These are phyloP conservation scores for Polyporus arcularius DNA, from an alignment of 768 basidiomycete species.

Conservation along the genomic window DNA sequence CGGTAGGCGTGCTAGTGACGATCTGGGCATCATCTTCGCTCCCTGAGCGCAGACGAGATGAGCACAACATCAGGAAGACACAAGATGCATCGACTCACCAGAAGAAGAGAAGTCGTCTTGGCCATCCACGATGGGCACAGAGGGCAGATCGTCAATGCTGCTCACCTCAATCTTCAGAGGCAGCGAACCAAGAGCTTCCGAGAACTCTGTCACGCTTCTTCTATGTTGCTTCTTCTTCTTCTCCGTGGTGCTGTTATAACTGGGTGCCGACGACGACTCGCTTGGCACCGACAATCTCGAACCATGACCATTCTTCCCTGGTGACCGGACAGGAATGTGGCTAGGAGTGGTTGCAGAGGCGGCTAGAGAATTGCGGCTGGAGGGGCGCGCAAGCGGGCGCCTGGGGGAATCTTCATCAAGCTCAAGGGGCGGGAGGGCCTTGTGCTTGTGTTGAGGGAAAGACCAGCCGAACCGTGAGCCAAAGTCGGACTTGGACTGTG, in stretches of 20 bases:
- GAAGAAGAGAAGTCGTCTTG: constrained; percentile 16
- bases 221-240: constrained; percentile 30
- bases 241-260: background rate
- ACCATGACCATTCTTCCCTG: constrained; percentile 29
- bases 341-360: constrained; percentile 28
- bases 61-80: background rate
- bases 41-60: constrained; percentile 24
- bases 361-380: constrained; percentile 28
- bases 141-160: constrained; percentile 15
- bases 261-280: background rate
- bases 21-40: constrained; percentile 40
- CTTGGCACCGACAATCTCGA: constrained; percentile 12
- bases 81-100: constrained; percentile 1
- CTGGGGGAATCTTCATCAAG: constrained; percentile 33
- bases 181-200: constrained; percentile 26
- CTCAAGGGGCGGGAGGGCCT: constrained; percentile 41
- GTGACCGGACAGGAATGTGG: constrained; percentile 48
- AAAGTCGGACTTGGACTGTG: constrained; percentile 19
- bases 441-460: constrained; percentile 34
- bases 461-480: constrained; percentile 41
- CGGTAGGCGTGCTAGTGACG: constrained; percentile 25
- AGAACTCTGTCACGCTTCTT: constrained; percentile 30
- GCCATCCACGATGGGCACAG: constrained; percentile 17
- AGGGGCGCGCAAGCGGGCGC: constrained; percentile 23
- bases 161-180: constrained; percentile 26